Base-by-base conservation (phyloP, 345 rosid species). In the Psidium friedrichsthalianum region DNA sequence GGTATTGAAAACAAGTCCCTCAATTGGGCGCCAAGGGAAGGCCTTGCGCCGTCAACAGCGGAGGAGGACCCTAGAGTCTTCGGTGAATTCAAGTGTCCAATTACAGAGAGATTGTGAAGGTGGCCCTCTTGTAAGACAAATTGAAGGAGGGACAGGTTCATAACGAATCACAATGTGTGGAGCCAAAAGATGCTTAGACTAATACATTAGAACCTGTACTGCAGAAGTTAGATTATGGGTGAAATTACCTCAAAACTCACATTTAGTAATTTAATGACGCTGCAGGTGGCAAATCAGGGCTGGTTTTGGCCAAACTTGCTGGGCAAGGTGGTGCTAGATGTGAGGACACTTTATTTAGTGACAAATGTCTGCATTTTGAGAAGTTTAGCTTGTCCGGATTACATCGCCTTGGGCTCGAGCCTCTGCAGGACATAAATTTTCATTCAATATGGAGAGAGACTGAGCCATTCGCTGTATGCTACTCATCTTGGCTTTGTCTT, bases 21-120 rank as follows among this genome's bases (percentile, higher is more conserved):
- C 99, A 82, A 90, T 97, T 90, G 99, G 98, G 58, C 95, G 97
- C 81, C 99, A 94, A 93, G 99, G 98, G 86, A 97, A 97, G 92
- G 93, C 97, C 76, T 84, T 93, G 87, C 97, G 97, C 24, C 95
- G 98, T 44, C 93, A 90, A 86, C 95, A 92, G 82, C 95, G 90
- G 87, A 92, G 93, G 90, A 92, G 91, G 90, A 69, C 89, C 82
- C 85, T 90, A 18, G 88, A 90, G 61, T 86, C 89, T 22, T 82
- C 86, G 5, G 47, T 69, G 80, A 69, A 69, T 69, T 69, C 80
- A 69, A 69, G 80, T 69, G 24, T 36, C 13, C 80, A 36, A 69
- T 69, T 22, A 8, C 80, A 36, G 47, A 36, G 80, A 69, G 80
- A 36, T 69, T 69, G 80, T 69, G 80, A 36, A 69, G 80, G 80